Conservation (phyloP, 1,139 yeast genomes). For the Suhomyces bokatorum region DNA sequence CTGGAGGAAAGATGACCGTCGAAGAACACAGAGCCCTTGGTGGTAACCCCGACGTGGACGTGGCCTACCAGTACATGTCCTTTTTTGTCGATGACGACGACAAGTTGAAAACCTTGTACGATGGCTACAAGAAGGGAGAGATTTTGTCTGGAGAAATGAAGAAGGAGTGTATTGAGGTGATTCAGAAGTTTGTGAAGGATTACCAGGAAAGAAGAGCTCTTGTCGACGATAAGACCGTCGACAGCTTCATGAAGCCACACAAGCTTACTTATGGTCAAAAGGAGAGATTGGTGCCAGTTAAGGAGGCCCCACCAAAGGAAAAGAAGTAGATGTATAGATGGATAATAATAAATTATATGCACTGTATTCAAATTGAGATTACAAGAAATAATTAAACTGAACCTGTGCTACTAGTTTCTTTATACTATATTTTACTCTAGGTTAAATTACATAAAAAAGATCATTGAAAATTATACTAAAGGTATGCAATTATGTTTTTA, state of each 20-base stretch:
- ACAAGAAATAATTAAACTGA: too few relatives aligned
- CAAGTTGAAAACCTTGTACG: conserved; percentile 61
- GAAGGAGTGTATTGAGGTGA: conserved; percentile 75
- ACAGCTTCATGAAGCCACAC: conserved; percentile 81
- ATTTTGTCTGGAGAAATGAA: conserved; percentile 92
- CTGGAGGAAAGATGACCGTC: conserved; percentile 86
- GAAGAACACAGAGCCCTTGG: conserved; percentile 91
- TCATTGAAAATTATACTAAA: too few relatives aligned
- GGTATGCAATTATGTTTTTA: too few relatives aligned
- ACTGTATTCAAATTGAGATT: too few relatives aligned
- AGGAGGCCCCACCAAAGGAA: conserved; percentile 26
- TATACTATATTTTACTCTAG: too few relatives aligned
- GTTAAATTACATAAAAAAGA: too few relatives aligned
- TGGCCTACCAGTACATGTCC: conserved; percentile 87
- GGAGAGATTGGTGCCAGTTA: conserved; percentile 70
- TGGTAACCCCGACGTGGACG: conserved; percentile 95
- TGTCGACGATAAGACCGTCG: conserved; percentile 67
- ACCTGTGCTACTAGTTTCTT: too few relatives aligned
- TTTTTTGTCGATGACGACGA: conserved; percentile 90
- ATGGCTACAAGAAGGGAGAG: conserved; percentile 76
- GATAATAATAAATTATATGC: too few relatives aligned
- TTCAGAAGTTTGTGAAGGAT: conserved; percentile 73
- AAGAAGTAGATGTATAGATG: not conserved
- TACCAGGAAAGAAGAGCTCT: conserved; percentile 79
- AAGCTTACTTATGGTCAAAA: conserved; percentile 71